Percentiles rank a stretch among this genome's conserved stretches.
Conservation (phyloP, 2,329 filamentous ascomycete genomes). For the Clonostachys solani region DNA sequence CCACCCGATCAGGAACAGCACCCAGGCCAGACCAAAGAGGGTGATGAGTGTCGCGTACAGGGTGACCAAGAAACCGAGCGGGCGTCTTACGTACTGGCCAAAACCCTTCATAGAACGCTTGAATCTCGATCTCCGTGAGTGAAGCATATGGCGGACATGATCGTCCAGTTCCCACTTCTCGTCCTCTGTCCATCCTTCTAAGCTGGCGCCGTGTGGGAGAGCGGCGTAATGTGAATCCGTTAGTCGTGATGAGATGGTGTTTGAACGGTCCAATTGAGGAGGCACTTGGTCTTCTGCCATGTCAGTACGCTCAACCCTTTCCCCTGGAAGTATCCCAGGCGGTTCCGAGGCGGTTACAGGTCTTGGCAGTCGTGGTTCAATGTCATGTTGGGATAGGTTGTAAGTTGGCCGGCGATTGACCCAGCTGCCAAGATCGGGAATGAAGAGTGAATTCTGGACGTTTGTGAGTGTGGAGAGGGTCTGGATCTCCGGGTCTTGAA, state of each 20-base stretch:
- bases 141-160: slow-evolving; percentile 82
- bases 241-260: slow-evolving; percentile 64
- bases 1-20: slow-evolving; percentile 88
- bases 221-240: slow-evolving; percentile 74
- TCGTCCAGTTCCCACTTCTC: slow-evolving; percentile 79
- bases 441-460: slow-evolving; percentile 83
- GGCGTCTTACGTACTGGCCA: slow-evolving; percentile 70
- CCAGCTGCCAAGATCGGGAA: slow-evolving; percentile 73
- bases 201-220: slow-evolving; percentile 66
- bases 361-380: background rate
- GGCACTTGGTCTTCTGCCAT: background rate
- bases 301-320: background rate
- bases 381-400: slow-evolving; percentile 52
- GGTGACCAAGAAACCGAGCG: slow-evolving; percentile 79
- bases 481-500: slow-evolving; percentile 75
- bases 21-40: slow-evolving; percentile 81
- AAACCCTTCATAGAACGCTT: slow-evolving; percentile 79
- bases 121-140: slow-evolving; percentile 75
- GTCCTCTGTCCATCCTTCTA: slow-evolving; percentile 71
- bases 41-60: slow-evolving; percentile 81
- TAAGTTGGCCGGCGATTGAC: slow-evolving; percentile 79
- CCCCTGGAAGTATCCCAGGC: background rate
- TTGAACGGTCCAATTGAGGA: slow-evolving; percentile 26
- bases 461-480: slow-evolving; percentile 83
- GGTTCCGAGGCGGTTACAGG: background rate